Conservation (phyloP, 257 asterid genomes). For the Jacaranda copaia region DNA sequence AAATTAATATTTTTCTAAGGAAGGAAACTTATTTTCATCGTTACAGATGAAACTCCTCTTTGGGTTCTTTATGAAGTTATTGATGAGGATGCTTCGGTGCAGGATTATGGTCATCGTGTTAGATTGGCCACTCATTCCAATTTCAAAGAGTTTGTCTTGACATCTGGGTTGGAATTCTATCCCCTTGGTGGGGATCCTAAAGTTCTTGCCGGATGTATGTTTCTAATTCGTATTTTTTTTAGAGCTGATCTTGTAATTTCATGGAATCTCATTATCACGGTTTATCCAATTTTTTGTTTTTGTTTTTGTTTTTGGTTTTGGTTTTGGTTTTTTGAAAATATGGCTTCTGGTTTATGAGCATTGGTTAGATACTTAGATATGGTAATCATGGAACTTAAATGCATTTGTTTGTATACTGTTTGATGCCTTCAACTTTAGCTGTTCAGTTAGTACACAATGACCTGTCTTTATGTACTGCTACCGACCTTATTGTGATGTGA, state of each 20-base stretch:
- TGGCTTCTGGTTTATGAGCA: slow-evolving; percentile 28
- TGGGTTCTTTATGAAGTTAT: slow-evolving; percentile 37
- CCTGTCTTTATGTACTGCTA: background rate
- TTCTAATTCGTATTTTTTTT: slow-evolving; percentile 31
- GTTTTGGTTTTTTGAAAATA: background rate
- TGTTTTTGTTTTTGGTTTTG: background rate
- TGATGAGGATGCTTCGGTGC: slow-evolving; percentile 55
- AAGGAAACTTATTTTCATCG: background rate
- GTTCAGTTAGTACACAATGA: slow-evolving; percentile 22
- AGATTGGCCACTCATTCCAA: slow-evolving; percentile 96
- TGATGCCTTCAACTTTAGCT: background rate
- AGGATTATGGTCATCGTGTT: slow-evolving; percentile 97
- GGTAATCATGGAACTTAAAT: background rate
- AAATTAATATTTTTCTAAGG: background rate
- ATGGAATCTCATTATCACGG: slow-evolving; percentile 27
- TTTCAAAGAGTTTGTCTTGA: slow-evolving; percentile 94
- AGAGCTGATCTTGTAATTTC: slow-evolving; percentile 27
- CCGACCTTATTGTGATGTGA: background rate
- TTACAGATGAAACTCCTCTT: slow-evolving; percentile 13
- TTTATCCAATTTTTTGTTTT: slow-evolving; percentile 21
- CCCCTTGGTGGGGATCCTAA: slow-evolving; percentile 98
- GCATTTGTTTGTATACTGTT: slow-evolving; percentile 4
- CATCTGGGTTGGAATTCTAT: slow-evolving; percentile 94
- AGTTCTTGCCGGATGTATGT: slow-evolving; percentile 96
- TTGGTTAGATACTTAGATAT: background rate